Evolutionary conservation across 78 protist species (phyloP).

Genomic region (Guillardia theta): DNA sequence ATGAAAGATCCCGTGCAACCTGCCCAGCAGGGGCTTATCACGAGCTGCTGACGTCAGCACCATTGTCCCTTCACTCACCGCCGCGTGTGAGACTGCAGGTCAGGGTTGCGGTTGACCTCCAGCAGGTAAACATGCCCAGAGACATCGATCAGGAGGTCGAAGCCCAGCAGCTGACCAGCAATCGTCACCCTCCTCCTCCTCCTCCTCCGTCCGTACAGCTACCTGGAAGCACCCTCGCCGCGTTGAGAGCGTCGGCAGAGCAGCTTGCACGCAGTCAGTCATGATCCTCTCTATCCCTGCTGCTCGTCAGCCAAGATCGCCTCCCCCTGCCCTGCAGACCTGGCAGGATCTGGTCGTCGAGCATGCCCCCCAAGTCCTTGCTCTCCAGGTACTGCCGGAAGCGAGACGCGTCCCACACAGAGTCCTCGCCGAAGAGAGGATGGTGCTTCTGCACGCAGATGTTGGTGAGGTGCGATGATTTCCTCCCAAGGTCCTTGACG

Average conservation of each 20-base stretch:
- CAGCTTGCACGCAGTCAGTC: background rate
- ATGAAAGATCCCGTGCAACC: background rate
- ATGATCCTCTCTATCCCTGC: background rate
- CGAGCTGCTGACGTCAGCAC: background rate
- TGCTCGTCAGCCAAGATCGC: no score
- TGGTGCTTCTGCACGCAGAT: slow-evolving; percentile 34
- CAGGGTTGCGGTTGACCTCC: background rate
- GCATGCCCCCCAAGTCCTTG: no score
- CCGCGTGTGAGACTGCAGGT: background rate
- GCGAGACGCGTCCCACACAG: background rate
- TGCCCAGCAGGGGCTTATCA: background rate
- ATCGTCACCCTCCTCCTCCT: no score
- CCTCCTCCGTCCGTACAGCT: no score
- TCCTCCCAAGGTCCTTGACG: background rate
- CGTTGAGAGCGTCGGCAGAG: background rate
- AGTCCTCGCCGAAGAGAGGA: background rate
- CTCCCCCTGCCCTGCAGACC: no score
- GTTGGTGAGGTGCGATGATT: background rate
- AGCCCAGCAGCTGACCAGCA: slow-evolving; percentile 10
- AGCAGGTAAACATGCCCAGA: background rate
- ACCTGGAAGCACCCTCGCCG: background rate
- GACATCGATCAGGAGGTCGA: background rate
- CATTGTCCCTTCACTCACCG: background rate
- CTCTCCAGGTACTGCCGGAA: background rate
- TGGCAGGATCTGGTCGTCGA: no score